These are phyloP conservation scores for Friedmanniomyces endolithicus DNA, from an alignment of 495 filamentous ascomycete species.

Conservation along the genomic window DNA sequence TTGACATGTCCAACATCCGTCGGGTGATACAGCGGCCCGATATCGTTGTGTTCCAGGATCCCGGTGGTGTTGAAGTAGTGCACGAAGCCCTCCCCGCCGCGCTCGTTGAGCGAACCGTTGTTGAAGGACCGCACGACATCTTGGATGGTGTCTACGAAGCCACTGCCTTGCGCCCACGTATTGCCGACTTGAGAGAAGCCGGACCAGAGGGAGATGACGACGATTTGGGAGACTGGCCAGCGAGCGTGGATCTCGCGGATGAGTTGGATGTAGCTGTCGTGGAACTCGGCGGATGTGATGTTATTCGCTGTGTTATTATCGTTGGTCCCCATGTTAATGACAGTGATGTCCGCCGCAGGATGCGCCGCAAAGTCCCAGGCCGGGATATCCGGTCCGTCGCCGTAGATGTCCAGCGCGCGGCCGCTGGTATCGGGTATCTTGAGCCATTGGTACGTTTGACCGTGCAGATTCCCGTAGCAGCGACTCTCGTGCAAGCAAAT, in stretches of 20 bases:
- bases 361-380: slow-evolving; percentile 48
- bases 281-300: slow-evolving; percentile 41
- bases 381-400: slow-evolving; percentile 38
- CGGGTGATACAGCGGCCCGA: slow-evolving; percentile 49
- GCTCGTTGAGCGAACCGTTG: slow-evolving; percentile 25
- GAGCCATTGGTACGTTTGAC: slow-evolving; percentile 53
- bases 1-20: slow-evolving; percentile 59
- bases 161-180: slow-evolving; percentile 38
- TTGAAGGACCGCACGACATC: slow-evolving; percentile 44
- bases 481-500: slow-evolving; percentile 8
- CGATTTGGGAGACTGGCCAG: slow-evolving; percentile 50
- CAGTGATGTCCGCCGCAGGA: slow-evolving; percentile 49
- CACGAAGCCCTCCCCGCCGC: slow-evolving; percentile 40
- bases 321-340: slow-evolving; percentile 59
- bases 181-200: slow-evolving; percentile 43
- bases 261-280: slow-evolving; percentile 45
- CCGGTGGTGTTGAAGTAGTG: slow-evolving; percentile 58
- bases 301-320: slow-evolving; percentile 51
- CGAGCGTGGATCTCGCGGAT: slow-evolving; percentile 48
- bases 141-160: slow-evolving; percentile 42
- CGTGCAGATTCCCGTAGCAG: slow-evolving; percentile 32
- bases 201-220: slow-evolving; percentile 57
- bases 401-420: slow-evolving; percentile 40
- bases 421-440: slow-evolving; percentile 48
- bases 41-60: slow-evolving; percentile 58